phyloP scores from a whole-genome alignment of 768 basidiomycete genomes.

The Mrakia frigida region DNA sequence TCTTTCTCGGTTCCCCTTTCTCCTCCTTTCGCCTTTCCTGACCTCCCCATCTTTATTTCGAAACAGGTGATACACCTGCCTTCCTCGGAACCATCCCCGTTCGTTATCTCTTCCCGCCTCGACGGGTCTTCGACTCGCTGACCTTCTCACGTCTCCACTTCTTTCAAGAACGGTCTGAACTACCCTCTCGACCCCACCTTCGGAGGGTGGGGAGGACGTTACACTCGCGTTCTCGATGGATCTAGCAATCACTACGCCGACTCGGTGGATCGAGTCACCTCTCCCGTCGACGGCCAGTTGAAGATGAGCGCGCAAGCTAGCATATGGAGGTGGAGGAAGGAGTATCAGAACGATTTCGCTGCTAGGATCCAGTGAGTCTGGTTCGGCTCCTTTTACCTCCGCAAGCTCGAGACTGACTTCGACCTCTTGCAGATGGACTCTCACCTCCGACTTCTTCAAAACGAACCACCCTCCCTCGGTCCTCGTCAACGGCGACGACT shows the following conservation, averaged over 20 bases:
- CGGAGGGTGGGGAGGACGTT: conserved; percentile 18
- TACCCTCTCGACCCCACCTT: conserved; percentile 15
- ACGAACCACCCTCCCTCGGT: conserved; percentile 6
- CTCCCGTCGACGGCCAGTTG: conserved; percentile 2
- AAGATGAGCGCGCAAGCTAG: conserved; percentile 11
- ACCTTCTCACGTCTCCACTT: neutral
- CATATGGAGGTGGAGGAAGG: conserved; percentile 9
- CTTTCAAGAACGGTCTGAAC: conserved; percentile 15
- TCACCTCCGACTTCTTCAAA: neutral
- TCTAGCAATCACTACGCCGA: neutral
- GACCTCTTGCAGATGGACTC: neutral
- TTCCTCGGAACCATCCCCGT: conserved; percentile 16
- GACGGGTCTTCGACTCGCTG: neutral
- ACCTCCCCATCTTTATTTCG: neutral
- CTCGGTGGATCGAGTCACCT: neutral
- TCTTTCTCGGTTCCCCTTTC: neutral
- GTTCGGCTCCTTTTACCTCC: no score
- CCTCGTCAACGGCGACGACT: conserved; percentile 2
- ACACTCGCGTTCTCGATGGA: neutral
- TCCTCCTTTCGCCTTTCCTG: neutral
- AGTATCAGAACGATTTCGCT: neutral
- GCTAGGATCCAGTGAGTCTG: conserved; percentile 15
- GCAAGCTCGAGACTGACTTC: neutral
- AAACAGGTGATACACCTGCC: neutral
- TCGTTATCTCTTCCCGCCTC: neutral